Conservation (phyloP, 768 basidiomycete species). For the Lactarius sp. region DNA sequence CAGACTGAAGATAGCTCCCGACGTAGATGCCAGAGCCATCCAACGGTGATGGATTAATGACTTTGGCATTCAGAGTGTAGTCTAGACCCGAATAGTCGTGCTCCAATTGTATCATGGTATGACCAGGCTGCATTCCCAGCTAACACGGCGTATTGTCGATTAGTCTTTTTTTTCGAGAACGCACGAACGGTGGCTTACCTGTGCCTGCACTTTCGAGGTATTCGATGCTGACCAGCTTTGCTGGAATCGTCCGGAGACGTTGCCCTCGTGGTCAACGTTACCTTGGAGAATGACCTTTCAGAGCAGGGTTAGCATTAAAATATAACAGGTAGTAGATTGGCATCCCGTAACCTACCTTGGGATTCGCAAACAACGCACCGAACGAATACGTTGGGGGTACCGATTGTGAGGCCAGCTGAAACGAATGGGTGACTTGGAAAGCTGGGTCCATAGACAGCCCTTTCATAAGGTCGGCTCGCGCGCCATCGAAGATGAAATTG, state of each 20-base stretch:
- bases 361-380: constrained; percentile 85
- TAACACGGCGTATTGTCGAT: constrained; percentile 34
- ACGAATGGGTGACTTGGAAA: constrained; percentile 97
- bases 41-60: constrained; percentile 83
- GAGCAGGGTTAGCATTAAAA: constrained; percentile 3
- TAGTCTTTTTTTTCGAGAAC: background rate
- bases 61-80: constrained; percentile 80
- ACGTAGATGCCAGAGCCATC: constrained; percentile 91
- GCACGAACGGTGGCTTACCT: constrained; percentile 48
- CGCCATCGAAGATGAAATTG: constrained; percentile 97
- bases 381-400: constrained; percentile 88
- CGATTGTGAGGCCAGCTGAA: constrained; percentile 85
- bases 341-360: constrained; percentile 48
- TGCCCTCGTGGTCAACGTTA: constrained; percentile 89
- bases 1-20: constrained; percentile 86
- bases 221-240: constrained; percentile 77
- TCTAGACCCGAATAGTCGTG: constrained; percentile 91
- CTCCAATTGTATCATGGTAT: constrained; percentile 90
- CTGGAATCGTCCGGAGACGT: constrained; percentile 83
- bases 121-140: constrained; percentile 71
- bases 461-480: constrained; percentile 92
- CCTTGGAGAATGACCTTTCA: constrained; percentile 89
- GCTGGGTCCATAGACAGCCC: constrained; percentile 88
- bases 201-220: constrained; percentile 82
- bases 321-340: background rate